phyloP scores from a whole-genome alignment of 257 asterid species.

The Rauvolfia tetraphylla region DNA sequence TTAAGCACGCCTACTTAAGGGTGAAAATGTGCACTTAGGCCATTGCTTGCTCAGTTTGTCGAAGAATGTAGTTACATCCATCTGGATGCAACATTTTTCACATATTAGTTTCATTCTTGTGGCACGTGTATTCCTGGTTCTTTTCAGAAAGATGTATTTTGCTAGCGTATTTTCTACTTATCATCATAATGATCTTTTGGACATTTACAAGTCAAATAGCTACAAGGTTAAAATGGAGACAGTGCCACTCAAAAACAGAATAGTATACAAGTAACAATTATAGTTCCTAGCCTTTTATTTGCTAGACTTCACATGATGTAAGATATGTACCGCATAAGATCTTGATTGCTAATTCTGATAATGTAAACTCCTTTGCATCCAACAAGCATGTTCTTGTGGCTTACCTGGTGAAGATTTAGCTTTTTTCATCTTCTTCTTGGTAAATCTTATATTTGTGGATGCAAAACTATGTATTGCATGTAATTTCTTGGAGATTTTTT shows the following conservation, averaged over 20 bases:
- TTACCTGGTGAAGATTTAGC: neutral
- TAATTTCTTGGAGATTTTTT: constrained; percentile 12
- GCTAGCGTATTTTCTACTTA: neutral
- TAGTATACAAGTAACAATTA: neutral
- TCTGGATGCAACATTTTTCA: neutral
- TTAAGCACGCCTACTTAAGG: neutral
- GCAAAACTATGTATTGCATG: neutral
- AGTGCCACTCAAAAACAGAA: neutral
- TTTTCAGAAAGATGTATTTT: neutral
- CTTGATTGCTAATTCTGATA: neutral
- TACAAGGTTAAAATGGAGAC: neutral
- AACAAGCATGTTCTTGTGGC: neutral
- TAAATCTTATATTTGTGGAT: neutral
- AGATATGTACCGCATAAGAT: neutral
- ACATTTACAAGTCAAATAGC: neutral
- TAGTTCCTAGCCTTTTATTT: neutral
- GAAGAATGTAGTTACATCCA: neutral
- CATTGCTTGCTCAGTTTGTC: neutral
- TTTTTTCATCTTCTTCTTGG: neutral
- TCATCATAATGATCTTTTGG: neutral
- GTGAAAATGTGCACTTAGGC: neutral
- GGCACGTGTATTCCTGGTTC: neutral
- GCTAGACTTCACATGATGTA: neutral
- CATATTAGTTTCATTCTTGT: neutral
- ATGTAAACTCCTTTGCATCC: neutral